Conservation (phyloP, 495 filamentous ascomycete species). For the Opeltia flavorubescens region DNA sequence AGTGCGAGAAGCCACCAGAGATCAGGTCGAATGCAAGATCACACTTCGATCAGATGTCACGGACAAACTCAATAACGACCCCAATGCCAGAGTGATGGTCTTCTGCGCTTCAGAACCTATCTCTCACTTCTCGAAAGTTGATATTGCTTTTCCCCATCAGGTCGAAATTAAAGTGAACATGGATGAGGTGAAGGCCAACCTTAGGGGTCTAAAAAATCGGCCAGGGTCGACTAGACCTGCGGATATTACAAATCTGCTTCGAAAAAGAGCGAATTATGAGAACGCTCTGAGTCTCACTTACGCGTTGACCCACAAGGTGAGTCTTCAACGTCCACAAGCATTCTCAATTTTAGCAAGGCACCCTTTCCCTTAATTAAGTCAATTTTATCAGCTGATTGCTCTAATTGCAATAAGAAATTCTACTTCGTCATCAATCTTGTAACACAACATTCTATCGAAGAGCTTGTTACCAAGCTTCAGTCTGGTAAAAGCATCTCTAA, state of each 20-base stretch:
- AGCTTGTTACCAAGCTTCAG: constrained; percentile 55
- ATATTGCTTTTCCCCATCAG: constrained; percentile 82
- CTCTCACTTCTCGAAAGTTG: constrained; percentile 40
- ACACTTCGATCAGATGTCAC: constrained; percentile 33
- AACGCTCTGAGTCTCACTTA: constrained; percentile 81
- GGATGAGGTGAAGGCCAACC: constrained; percentile 73
- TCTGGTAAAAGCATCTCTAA: constrained; percentile 59
- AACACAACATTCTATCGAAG: constrained; percentile 52
- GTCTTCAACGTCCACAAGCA: constrained; percentile 6
- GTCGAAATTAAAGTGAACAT: constrained; percentile 83
- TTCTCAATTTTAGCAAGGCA: background rate
- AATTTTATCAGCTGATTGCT: background rate
- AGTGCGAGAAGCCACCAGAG: constrained; percentile 39
- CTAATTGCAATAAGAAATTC: constrained; percentile 46
- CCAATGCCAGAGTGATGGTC: constrained; percentile 53
- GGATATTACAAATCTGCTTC: constrained; percentile 69
- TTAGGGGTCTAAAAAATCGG: constrained; percentile 87
- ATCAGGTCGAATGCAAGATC: constrained; percentile 39
- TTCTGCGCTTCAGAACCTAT: constrained; percentile 57
- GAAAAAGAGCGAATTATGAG: constrained; percentile 49
- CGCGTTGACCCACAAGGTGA: constrained; percentile 75
- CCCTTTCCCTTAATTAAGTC: background rate
- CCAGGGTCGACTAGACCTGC: constrained; percentile 85
- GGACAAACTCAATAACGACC: constrained; percentile 35
- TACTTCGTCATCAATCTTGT: constrained; percentile 63